These are phyloP conservation scores for Nannizzia gypsea DNA, from an alignment of 2,329 filamentous ascomycete species.

Conservation along the genomic window DNA sequence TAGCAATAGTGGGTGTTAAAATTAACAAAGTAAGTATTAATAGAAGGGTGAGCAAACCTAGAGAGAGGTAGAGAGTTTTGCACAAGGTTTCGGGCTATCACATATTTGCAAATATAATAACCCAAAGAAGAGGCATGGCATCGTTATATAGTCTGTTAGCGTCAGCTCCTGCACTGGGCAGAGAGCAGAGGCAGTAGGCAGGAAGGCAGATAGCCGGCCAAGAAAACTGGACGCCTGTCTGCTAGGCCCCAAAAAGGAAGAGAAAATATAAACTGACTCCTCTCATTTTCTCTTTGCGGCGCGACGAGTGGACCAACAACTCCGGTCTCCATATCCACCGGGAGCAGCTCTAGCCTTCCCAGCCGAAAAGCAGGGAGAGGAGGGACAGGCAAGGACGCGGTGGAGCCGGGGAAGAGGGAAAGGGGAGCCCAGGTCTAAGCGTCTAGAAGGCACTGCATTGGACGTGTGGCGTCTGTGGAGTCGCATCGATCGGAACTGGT, in stretches of 20 bases:
- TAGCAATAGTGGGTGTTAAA: background rate
- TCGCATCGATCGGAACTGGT: constrained; percentile 6
- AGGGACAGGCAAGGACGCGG: constrained; percentile 4
- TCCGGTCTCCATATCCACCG: constrained; percentile 4
- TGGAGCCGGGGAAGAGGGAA: constrained; percentile 14
- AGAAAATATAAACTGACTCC: constrained; percentile 5
- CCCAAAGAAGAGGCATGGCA: background rate
- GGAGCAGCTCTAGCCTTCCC: constrained; percentile 6
- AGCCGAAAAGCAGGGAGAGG: background rate
- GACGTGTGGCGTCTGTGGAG: constrained; percentile 11
- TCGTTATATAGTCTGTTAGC: background rate
- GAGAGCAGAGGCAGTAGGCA: background rate
- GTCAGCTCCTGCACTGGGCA: background rate
- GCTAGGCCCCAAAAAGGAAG: background rate
- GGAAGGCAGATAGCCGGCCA: background rate
- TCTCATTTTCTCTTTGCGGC: constrained; percentile 3
- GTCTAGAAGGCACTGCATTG: constrained; percentile 8
- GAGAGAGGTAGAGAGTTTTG: background rate
- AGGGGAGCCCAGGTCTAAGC: constrained; percentile 8
- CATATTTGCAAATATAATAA: background rate
- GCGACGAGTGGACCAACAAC: constrained; percentile 3
- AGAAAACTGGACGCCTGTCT: constrained; percentile 1
- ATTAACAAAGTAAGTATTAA: background rate
- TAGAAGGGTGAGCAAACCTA: background rate
- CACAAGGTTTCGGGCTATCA: constrained; percentile 1